Base-by-base conservation (phyloP, 192 early-diverging fungal species). In the Phlyctochytrium arcticum region DNA sequence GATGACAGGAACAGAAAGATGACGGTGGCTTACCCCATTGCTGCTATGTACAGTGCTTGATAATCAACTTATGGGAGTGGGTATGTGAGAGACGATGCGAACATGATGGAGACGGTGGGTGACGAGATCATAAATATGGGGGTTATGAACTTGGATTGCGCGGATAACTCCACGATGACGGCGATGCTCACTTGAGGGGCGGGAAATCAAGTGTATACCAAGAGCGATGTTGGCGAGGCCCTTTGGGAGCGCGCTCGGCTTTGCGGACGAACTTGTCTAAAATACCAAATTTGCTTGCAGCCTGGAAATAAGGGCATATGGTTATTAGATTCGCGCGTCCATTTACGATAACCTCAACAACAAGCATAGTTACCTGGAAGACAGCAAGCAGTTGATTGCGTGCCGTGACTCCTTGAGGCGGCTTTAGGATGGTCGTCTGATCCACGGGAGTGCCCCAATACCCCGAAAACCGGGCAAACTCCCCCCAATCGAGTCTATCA, bases 181-280 rank as follows among this genome's bases (percentile, higher is more conserved):
- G n/a, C n/a, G n/a, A n/a, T n/a, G n/a, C 12, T 44, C 21, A 44
- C 21, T n/a, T 44, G 21, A 44, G 21, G 1, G 2, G 21, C 21
- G 67, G 67, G 34, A 5, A 27, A 32, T 69, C 67, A 26, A 69
- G 67, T 19, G 42, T 50, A 29, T 69, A 69, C 67, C 67, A 69
- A 6, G 48, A 54, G 19, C 49, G 42, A 55, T 69, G 67, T 36
- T 69, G 67, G 12, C 67, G 67, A 9, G 67, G 67, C 6, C 67
- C 67, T 47, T 61, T 61, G 23, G 67, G 67, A 10, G 50, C 67
- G 8, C 32, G 27, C 33, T 69, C 67, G 34, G 42, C 37, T 29
- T 33, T 47, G 32, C 35, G 61, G 9, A 69, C 67, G 30, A 69
- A 69, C 50, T 60, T 62, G 34, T 54, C 44, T 27, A 69, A 48